phyloP scores from a whole-genome alignment of 805 yeast species.

The Naumovozyma baii region DNA sequence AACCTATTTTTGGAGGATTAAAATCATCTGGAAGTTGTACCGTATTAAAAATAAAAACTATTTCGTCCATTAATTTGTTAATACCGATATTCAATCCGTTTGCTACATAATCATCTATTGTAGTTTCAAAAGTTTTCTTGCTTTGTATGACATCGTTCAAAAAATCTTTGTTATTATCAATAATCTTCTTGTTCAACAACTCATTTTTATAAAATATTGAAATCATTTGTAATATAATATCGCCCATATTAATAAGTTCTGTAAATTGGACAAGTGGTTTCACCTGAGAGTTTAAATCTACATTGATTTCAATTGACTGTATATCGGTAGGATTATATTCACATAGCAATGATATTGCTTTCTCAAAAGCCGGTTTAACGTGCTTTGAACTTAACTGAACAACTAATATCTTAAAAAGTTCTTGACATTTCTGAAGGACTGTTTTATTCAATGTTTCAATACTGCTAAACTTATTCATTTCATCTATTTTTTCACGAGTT shows the following conservation, averaged over 20 bases:
- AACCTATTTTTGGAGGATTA: slow-evolving; percentile 34
- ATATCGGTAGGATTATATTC: slow-evolving; percentile 54
- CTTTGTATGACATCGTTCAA: slow-evolving; percentile 66
- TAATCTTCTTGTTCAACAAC: slow-evolving; percentile 42
- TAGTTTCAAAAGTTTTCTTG: slow-evolving; percentile 71
- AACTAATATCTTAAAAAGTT: slow-evolving; percentile 60
- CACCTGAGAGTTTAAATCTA: slow-evolving; percentile 25
- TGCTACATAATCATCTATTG: slow-evolving; percentile 82
- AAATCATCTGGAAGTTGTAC: slow-evolving; percentile 54
- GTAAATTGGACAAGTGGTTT: slow-evolving; percentile 83
- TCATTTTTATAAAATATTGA: slow-evolving; percentile 87
- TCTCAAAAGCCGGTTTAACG: slow-evolving; percentile 73
- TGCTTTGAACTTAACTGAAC: slow-evolving; percentile 61
- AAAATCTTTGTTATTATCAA: slow-evolving; percentile 67
- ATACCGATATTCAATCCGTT: slow-evolving; percentile 89
- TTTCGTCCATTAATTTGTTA: slow-evolving; percentile 75
- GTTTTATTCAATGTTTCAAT: slow-evolving; percentile 16
- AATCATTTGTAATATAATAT: slow-evolving; percentile 83
- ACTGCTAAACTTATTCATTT: slow-evolving; percentile 41
- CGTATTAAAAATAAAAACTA: slow-evolving; percentile 50
- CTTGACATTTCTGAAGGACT: slow-evolving; percentile 34
- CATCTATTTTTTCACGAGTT: slow-evolving; percentile 54
- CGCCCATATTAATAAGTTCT: slow-evolving; percentile 87
- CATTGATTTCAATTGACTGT: slow-evolving; percentile 26
- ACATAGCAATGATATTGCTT: slow-evolving; percentile 61